Evolutionary conservation across 2,329 filamentous ascomycete genomes (phyloP), one percentile per base, ranked within the genome.

Genomic region (Aspergillus chevalieri): DNA sequence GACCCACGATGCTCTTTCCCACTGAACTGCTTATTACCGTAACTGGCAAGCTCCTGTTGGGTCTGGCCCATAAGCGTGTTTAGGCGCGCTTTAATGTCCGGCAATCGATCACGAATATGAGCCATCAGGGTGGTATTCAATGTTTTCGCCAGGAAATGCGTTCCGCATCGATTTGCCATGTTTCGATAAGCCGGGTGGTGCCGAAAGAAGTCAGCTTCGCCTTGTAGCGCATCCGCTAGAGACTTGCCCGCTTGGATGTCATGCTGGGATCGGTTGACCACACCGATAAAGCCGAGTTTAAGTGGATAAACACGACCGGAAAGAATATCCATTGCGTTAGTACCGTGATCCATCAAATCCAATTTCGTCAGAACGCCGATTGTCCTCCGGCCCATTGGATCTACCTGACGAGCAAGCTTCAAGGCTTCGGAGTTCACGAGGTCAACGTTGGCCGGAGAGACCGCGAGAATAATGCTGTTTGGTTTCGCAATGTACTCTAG

Each of bases 61-160:
- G 93, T 97, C 72, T 98, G 93, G n/a, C 93, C 93, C 93, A 98
- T 98, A 46, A 98, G 76, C 1, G 93, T 98, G 71, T 98, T 98
- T 53, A 98, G 79, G 48, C 93, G 85, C 45, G 93, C 93, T 74
- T 98, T 98, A 76, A 98, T 98, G 69, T 98, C 93, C 26, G 93
- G 93, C 61, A 98, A 76, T 43, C 93, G 84, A 67, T 98, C 93
- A 52, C 93, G 87, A 65, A 98, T 98, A 65, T 98, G 93, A 19
- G 84, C 75, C 93, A 98, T 97, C 56, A 98, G 79, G 10, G 93
- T 98, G 41, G 86, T 86, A 71, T 97, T 98, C 53, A 98, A 79
- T 12, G 89, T 95, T 75, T 93, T 96, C 46, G 93, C 93, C 49
- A 98, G 76, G 65, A 87, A 97, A 51, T 94, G 89, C 2, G 93